Conservation (phyloP, 345 rosid genomes). For the Hypericum perforatum region DNA sequence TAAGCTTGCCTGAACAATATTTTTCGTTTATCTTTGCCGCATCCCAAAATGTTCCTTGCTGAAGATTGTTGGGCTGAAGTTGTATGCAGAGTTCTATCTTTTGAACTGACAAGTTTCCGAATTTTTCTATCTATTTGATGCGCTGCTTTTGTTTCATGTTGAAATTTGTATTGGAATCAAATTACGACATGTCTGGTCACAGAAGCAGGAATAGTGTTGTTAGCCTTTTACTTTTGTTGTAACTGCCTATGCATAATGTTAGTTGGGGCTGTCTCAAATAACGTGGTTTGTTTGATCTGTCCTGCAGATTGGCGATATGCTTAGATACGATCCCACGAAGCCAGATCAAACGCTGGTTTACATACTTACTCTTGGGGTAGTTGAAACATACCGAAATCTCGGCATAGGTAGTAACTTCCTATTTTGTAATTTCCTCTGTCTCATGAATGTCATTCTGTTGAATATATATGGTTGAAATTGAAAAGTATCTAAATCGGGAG, state of each 20-base stretch:
- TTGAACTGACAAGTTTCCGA: too few relatives aligned
- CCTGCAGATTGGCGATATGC: slow-evolving; percentile 76
- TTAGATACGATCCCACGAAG: slow-evolving; percentile 54
- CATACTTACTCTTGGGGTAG: slow-evolving; percentile 82
- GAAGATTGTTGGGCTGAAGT: too few relatives aligned
- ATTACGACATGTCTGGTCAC: too few relatives aligned
- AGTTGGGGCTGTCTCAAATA: neutral
- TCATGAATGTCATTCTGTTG: neutral
- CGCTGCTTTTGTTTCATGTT: too few relatives aligned
- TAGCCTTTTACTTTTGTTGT: too few relatives aligned
- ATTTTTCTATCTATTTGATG: too few relatives aligned
- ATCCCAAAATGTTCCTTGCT: too few relatives aligned
- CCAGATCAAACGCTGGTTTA: slow-evolving; percentile 76
- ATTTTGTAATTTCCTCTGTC: too few relatives aligned
- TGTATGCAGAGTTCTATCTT: too few relatives aligned
- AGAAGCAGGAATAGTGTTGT: neutral
- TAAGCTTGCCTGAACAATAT: neutral
- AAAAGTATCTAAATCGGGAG: neutral
- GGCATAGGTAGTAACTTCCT: slow-evolving; percentile 54
- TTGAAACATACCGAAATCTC: slow-evolving; percentile 63
- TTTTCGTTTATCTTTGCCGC: neutral
- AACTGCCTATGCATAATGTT: too few relatives aligned
- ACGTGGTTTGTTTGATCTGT: neutral
- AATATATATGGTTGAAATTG: neutral
- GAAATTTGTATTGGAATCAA: too few relatives aligned